phyloP scores from a whole-genome alignment of 2,329 filamentous ascomycete species.

The Cladosporium sp. region DNA sequence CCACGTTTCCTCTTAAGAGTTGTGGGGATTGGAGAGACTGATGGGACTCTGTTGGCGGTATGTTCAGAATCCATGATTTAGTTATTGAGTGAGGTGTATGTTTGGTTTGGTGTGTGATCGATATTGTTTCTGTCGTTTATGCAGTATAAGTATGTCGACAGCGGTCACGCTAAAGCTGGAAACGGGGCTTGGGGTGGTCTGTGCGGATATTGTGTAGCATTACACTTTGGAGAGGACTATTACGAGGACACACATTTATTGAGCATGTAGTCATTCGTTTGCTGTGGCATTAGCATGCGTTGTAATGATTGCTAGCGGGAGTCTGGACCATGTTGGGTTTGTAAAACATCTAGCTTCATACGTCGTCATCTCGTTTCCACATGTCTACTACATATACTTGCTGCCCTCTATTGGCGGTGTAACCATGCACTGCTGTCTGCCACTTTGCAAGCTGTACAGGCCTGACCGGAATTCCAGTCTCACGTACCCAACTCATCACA shows the following conservation, averaged over 20 bases:
- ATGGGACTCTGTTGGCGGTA: background rate
- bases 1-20: constrained; percentile 21
- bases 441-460: background rate
- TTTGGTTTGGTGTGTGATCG: background rate
- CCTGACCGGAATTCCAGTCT: background rate
- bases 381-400: background rate
- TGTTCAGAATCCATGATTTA: background rate
- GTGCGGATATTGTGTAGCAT: background rate
- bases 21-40: constrained; percentile 13
- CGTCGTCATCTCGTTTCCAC: background rate
- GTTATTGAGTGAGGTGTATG: background rate
- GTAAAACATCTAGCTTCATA: background rate
- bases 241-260: background rate
- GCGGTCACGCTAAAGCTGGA: constrained; percentile 2
- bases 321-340: background rate
- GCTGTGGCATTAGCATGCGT: background rate
- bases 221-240: background rate
- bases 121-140: background rate
- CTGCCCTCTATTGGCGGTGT: background rate
- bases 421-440: background rate
- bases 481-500: background rate
- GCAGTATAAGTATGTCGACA: constrained; percentile 6
- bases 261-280: background rate
- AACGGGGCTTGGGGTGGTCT: background rate
- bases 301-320: background rate